A percentile compares a stretch with the other conserved stretches of the same genome.
These are phyloP conservation scores for Dipteronia dyeriana DNA, from an alignment of 345 rosid genomes.

Conservation along the genomic window DNA sequence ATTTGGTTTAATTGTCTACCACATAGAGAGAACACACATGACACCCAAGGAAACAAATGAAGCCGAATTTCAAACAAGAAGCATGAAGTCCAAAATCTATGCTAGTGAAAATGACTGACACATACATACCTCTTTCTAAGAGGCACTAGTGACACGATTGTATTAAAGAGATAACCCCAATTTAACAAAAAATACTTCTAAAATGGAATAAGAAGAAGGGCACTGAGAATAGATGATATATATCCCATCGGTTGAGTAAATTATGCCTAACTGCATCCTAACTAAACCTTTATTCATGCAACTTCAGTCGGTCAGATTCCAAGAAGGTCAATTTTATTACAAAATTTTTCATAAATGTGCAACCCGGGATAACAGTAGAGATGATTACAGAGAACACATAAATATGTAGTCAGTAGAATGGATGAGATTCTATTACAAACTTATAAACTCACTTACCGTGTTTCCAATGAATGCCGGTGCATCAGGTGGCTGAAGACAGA, in stretches of 20 bases:
- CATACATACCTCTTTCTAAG: background rate
- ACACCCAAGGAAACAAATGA: background rate
- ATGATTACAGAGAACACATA: background rate
- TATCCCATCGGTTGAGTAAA: background rate
- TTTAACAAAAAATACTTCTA: background rate
- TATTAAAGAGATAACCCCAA: no score
- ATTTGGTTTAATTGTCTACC: background rate
- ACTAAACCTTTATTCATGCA: conserved; percentile 2
- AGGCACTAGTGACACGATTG: background rate
- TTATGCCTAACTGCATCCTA: background rate
- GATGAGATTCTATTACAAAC: background rate
- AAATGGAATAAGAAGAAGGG: background rate
- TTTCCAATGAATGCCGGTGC: conserved; percentile 92
- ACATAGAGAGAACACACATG: background rate
- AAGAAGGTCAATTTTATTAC: background rate
- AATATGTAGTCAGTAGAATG: background rate
- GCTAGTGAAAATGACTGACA: background rate
- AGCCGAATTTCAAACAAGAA: background rate
- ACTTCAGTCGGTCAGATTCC: background rate
- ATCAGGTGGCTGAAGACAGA: conserved; percentile 85
- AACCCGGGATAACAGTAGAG: background rate
- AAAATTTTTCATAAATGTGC: background rate
- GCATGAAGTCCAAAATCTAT: background rate
- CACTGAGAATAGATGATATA: background rate
- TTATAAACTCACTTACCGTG: conserved; percentile 52